Evolutionary conservation across 108 stramenopile genomes (phyloP), one percentile per base, ranked within the genome.

Genomic region (Skeletonema costatum): DNA sequence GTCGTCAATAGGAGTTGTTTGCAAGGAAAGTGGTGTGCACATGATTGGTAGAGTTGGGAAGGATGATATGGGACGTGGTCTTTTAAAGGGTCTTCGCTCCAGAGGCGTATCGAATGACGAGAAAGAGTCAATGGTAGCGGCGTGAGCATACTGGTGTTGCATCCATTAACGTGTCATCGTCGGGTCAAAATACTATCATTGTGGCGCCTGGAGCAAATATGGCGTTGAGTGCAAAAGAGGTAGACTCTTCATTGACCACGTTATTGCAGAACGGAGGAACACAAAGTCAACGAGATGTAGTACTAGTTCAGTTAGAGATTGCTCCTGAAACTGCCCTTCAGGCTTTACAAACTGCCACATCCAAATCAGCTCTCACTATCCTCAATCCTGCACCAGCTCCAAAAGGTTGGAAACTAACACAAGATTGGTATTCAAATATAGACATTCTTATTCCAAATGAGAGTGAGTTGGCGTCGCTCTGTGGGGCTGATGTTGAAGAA

Each of bases 371-470:
- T 17, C 79, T 75, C 38, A 80, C 81, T 30, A 74, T 89, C 51
- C 77, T 91, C n/a, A 89, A 93, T 73, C 83, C 89, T 0, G 85
- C 85, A 32, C 85, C 85, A 1, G 85, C 80, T 31, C 85, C 85
- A 2, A 66, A 81, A 46, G 83, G 68, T 29, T 86, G 82, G 82
- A 51, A 48, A 25, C 56, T 81, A 25, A 53, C 70, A 5, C 42
- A 76, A 36, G 88, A 92, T 7, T 95, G 91, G 85, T 92, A 82
- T 38, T 68, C 78, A 13, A 73, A 81, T 59, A 70, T 89, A 32
- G 94, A 95, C 76, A 85, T 95, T 84, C 66, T 95, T 61, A 87
- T 93, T 60, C 87, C 92, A 32, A 95, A 95, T 68, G 94, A 95
- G 69, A 87, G 89, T 9, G 94, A 95, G 79, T 64, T 95, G 17